Evolutionary conservation across 805 yeast species (phyloP).

Genomic region (Nakazawaea laoshanensis): DNA sequence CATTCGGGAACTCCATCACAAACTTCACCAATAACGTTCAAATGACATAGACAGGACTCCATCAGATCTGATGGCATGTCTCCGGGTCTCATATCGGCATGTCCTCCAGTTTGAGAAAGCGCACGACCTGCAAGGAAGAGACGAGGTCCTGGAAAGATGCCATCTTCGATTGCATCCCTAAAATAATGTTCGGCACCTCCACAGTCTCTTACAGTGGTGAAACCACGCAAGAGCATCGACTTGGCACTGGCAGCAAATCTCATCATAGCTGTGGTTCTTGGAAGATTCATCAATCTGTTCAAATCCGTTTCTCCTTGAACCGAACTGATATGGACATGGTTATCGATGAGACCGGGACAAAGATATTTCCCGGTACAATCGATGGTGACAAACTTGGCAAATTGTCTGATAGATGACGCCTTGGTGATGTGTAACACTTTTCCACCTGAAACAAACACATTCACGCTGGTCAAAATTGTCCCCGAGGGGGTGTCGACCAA

Average conservation of each 20-base stretch:
- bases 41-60: constrained; percentile 19
- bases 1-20: constrained; percentile 21
- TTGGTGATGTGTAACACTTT: constrained; percentile 8
- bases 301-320: constrained; percentile 19
- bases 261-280: constrained; percentile 16
- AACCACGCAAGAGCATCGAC: constrained; percentile 18
- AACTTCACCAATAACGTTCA: constrained; percentile 14
- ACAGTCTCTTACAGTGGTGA: constrained; percentile 18
- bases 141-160: constrained; percentile 19
- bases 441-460: constrained; percentile 16
- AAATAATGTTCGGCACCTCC: constrained; percentile 18
- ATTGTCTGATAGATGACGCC: neutral
- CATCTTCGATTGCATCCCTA: constrained; percentile 18
- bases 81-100: constrained; percentile 17
- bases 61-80: constrained; percentile 17
- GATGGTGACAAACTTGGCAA: constrained; percentile 9
- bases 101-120: constrained; percentile 22
- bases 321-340: constrained; percentile 18
- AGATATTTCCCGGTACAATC: constrained; percentile 19
- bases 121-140: constrained; percentile 18
- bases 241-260: constrained; percentile 15
- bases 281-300: constrained; percentile 13
- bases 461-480: constrained; percentile 10
- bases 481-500: constrained; percentile 16
- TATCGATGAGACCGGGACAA: constrained; percentile 20